These are phyloP conservation scores for Malassezia globosa DNA, from an alignment of 1,284 basidiomycete genomes.

Conservation along the genomic window DNA sequence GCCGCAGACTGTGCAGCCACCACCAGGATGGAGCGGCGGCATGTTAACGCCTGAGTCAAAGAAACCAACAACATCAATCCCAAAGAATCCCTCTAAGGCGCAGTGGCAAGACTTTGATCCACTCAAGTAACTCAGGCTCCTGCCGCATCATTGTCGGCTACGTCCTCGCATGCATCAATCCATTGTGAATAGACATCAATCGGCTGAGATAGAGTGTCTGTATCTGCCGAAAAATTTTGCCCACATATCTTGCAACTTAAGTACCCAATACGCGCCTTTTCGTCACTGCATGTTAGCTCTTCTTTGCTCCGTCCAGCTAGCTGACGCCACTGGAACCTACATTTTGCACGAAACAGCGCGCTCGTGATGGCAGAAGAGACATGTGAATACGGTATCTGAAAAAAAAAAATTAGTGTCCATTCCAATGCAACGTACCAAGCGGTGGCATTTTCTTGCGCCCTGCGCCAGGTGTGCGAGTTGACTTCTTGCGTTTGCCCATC, in stretches of 20 bases:
- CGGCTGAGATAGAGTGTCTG: constrained; percentile 65
- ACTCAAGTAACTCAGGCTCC: neutral
- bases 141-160: constrained; percentile 50
- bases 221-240: constrained; percentile 37
- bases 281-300: too few relatives aligned
- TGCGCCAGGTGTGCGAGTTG: constrained; percentile 30
- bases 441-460: constrained; percentile 26
- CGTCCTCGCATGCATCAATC: constrained; percentile 80
- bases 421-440: constrained; percentile 24
- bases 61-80: too few relatives aligned
- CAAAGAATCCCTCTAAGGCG: neutral
- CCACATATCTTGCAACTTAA: constrained; percentile 43
- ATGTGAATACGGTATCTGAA: constrained; percentile 49
- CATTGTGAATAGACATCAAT: constrained; percentile 80
- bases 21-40: constrained; percentile 22
- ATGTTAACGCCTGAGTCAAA: constrained; percentile 14
- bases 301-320: too few relatives aligned
- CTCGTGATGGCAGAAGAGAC: constrained; percentile 79
- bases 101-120: constrained; percentile 16
- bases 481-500: constrained; percentile 40
- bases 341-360: constrained; percentile 74
- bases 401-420: constrained; percentile 8
- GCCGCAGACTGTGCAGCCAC: too few relatives aligned
- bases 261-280: constrained; percentile 37
- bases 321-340: constrained; percentile 56